phyloP scores from a whole-genome alignment of 805 yeast genomes.

The Pichia occidentalis region DNA sequence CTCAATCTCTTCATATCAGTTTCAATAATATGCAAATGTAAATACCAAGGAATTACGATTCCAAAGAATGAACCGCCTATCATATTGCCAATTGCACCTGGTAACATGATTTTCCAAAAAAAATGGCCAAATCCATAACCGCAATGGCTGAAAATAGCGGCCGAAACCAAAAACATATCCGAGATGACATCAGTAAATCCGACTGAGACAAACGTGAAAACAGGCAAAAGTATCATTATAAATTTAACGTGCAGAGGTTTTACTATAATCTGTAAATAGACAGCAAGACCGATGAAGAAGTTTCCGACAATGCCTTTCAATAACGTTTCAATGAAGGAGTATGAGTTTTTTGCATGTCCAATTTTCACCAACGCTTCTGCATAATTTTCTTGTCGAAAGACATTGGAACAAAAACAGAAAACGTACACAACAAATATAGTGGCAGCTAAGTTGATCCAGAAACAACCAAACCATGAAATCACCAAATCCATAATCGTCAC shows the following conservation, averaged over 20 bases:
- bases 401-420: constrained; percentile 50
- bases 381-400: constrained; percentile 36
- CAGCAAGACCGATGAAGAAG: constrained; percentile 68
- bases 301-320: constrained; percentile 72
- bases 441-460: constrained; percentile 59
- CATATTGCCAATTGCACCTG: constrained; percentile 68
- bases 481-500: constrained; percentile 56
- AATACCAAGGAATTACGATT: constrained; percentile 59
- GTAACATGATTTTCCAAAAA: constrained; percentile 67
- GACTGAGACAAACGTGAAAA: constrained; percentile 69
- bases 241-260: constrained; percentile 75
- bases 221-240: constrained; percentile 55
- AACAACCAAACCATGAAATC: constrained; percentile 61
- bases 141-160: constrained; percentile 64
- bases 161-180: constrained; percentile 64
- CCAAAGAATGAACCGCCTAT: constrained; percentile 74
- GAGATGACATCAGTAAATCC: constrained; percentile 81
- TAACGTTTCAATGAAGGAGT: constrained; percentile 54
- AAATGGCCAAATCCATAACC: constrained; percentile 54
- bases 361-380: constrained; percentile 43
- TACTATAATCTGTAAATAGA: constrained; percentile 70
- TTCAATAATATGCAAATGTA: constrained; percentile 68
- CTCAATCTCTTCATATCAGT: constrained; percentile 54
- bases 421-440: constrained; percentile 62
- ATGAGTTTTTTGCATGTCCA: constrained; percentile 38